Evolutionary conservation across 1,284 basidiomycete genomes (phyloP), one percentile per base, ranked within the genome.

Genomic region (Schizopora paradoxa): DNA sequence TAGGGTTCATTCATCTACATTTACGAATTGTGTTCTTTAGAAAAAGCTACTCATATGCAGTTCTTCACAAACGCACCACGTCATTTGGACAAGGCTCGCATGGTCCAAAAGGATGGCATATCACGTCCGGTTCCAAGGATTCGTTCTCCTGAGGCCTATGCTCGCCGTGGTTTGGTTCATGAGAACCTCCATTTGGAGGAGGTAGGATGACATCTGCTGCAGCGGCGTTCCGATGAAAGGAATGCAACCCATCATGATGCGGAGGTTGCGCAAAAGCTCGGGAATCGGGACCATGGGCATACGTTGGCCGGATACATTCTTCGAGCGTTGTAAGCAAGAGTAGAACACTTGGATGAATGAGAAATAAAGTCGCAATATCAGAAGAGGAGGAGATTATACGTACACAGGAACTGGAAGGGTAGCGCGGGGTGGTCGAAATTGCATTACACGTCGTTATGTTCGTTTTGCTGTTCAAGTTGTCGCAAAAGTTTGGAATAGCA

Each of bases 61-160:
- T 21, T 33, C 33, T 25, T 43, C 38, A 32, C 22, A 43, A 35
- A 74, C 83, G 53, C 60, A 92, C 91, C 41, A 81, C 76, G 51
- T 86, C 81, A 13, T 72, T 64, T 16, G 91, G 90, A 69, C 91
- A 95, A 54, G 83, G 82, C 56, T 89, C 82, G 59, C 91, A 95
- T 54, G 69, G 69, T 7, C 90, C 90, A 57, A 86, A 88, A 1
- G 90, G 87, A 22, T 68, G 68, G 57, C 91, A 94, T 14, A 79
- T 64, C 23, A 79, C 47, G 33, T 49, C 43, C 7, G 45, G 27
- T 14, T 43, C 16, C 26, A 34, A 37, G 10, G 19, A 25, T 18
- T 36, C 33, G 19, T n/a, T 27, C 31, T 26, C 32, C 27, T 21
- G 16, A 14, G 31, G 29, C 10, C 41, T 28, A 6, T 26, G 40